Evolutionary conservation across 768 basidiomycete genomes (phyloP), one percentile per base, ranked within the genome.

Genomic region (Xerocomus brunneocitrinus): DNA sequence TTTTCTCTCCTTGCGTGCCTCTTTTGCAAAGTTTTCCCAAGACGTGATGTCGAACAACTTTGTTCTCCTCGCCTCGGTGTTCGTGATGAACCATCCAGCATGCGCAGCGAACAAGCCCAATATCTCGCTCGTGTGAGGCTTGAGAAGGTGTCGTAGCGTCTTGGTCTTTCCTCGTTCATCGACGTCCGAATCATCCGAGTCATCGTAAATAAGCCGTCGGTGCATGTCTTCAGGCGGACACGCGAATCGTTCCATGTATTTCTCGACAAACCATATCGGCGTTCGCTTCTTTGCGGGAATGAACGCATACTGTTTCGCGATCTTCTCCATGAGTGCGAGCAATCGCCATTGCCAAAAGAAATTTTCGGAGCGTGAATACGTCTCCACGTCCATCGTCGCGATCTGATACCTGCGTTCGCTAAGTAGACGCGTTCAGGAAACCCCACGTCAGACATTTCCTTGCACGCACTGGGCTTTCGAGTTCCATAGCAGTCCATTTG

Each of bases 1-100:
- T 19, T 49, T 67, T 25, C 76, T 62, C 41, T 68, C 70, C 31
- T 52, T 57, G 52, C 62, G 63, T 9, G 68, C 68, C 36, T 66
- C 53, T 7, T 44, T 34, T 52, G 74, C 77, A 62, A 83, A 86
- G 6, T 31, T 34, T 34, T 73, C 61, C 85, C 84, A 87, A 14
- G 70, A 60, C 0, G 55, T 46, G 5, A 81, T 56, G 49, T 83
- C 69, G 7, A 87, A 50, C 19, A 76, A 51, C 40, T 63, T 65
- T 16, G 57, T 50, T 25, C 63, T 59, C 35, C 50, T 56, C 34
- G 67, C 53, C 9, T 58, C 70, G 32, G 78, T 79, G 47, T 83
- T 74, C 10, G 79, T 75, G 35, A 83, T 62, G 8, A 87, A 58
- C 85, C 84, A 87, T 34, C 76, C 77, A 0, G 76, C 75, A 8